Evolutionary conservation across 2,329 filamentous ascomycete genomes (phyloP).

Genomic region (Colletotrichum higginsianum): DNA sequence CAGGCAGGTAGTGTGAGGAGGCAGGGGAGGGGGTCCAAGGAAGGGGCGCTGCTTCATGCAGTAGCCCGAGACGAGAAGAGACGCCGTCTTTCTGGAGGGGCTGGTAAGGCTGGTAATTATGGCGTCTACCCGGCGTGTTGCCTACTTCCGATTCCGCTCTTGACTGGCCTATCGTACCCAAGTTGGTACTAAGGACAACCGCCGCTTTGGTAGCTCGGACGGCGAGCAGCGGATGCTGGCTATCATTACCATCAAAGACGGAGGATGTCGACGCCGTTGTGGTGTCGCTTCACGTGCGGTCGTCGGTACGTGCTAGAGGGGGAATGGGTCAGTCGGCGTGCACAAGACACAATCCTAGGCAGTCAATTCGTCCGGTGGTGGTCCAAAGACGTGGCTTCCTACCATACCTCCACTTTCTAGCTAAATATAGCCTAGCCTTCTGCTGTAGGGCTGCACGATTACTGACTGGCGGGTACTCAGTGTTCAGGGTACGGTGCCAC

Average conservation of each 20-base stretch:
- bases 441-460: conserved; percentile 37
- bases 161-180: too few species aligned
- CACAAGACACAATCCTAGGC: not conserved
- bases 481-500: not conserved
- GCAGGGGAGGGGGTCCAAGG: not conserved
- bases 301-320: not conserved
- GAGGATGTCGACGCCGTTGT: not conserved
- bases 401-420: not conserved
- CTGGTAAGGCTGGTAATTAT: not conserved
- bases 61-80: conserved; percentile 5
- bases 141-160: not conserved
- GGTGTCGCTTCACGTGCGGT: not conserved
- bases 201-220: not conserved
- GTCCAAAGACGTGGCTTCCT: not conserved
- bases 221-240: not conserved
- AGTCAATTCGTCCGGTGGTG: conserved; percentile 24
- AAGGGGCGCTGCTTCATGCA: not conserved
- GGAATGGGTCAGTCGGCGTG: conserved; percentile 11
- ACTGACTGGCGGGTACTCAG: conserved; percentile 26
- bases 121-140: not conserved
- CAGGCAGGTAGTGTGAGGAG: not conserved
- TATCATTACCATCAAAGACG: not conserved
- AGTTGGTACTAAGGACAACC: not conserved
- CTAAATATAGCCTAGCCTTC: conserved; percentile 10
- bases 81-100: not conserved